Base-by-base conservation (phyloP, 2,329 filamentous ascomycete genomes). In the Botryotinia globosa region DNA sequence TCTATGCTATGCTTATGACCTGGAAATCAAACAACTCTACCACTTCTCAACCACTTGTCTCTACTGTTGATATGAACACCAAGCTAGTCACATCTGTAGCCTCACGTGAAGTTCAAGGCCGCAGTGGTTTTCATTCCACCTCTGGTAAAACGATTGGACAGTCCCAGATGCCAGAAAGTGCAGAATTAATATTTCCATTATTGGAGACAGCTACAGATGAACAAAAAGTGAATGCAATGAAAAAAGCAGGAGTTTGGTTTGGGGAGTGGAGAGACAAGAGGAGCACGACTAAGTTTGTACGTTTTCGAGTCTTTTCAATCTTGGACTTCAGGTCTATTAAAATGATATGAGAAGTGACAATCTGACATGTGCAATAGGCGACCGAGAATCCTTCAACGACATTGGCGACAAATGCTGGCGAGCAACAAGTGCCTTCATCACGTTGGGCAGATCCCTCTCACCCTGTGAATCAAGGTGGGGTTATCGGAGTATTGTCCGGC, bases 1-100 rank as follows among this genome's bases (percentile, higher is more conserved):
- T 90, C 0, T 87, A 85, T 79, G 85, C 83, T 73, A 80, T 87
- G 39, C 82, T 91, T 56, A 84, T 90, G 81, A 85, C 85, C 1
- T 89, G 84, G 81, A 85, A 85, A 66, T 84, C 85, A 0, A 82
- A 83, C 9, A 37, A 12, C 18, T 68, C 65, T 32, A 16, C 69
- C 1, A 2, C 4, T 22, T 76, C 76, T 7, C 72, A 59, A 32
- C 32, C 63, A 10, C 66, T 69, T 22, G 71, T 77, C n/a, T 69
- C 77, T 74, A 54, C 73, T 10, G 74, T 83, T 58, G 79, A 82
- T 71, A 78, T 83, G 65, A 80, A 82, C 61, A 74, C 81, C 42
- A 81, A 81, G 0, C 81, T 82, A 8, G 75, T 80, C 37, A 82
- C 82, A 63, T 80, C 78, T n/a, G 81, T 76, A 76, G 72, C 78